Evolutionary conservation across 169 alveolate species (phyloP).

Genomic region (Plasmodium gonderi): DNA sequence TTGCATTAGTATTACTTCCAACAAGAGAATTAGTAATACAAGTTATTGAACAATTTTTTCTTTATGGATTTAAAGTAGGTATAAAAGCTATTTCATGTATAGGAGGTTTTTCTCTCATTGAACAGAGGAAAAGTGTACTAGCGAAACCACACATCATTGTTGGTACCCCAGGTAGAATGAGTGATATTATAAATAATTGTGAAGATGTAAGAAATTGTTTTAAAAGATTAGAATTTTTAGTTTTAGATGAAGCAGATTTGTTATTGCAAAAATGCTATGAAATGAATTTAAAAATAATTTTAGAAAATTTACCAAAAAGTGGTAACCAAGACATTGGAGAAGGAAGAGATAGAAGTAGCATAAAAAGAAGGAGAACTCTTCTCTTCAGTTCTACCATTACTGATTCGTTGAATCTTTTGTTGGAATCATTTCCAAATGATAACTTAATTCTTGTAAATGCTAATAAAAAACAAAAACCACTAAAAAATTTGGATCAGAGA

Average conservation of each 20-base stretch:
- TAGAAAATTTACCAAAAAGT: constrained; percentile 82
- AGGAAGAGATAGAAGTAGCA: neutral
- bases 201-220: constrained; percentile 76
- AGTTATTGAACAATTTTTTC: constrained; percentile 94
- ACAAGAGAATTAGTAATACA: constrained; percentile 97
- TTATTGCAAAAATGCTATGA: constrained; percentile 90
- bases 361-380: constrained; percentile 94
- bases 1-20: constrained; percentile 96
- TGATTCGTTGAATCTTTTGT: constrained; percentile 67
- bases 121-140: constrained; percentile 82
- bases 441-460: constrained; percentile 31
- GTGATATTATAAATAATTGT: constrained; percentile 86
- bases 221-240: constrained; percentile 90
- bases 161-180: constrained; percentile 98
- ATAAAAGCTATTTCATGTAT: constrained; percentile 88
- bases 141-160: constrained; percentile 95
- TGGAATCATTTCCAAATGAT: constrained; percentile 17
- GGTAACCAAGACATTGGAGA: constrained; percentile 73
- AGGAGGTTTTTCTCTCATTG: constrained; percentile 94
- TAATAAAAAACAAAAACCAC: constrained; percentile 41
- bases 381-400: constrained; percentile 98
- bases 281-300: constrained; percentile 81
- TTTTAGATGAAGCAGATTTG: constrained; percentile 98
- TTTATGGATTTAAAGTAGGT: constrained; percentile 92
- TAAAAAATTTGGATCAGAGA: constrained; percentile 47